Evolutionary conservation across 495 filamentous ascomycete genomes (phyloP), one percentile per base, ranked within the genome.

Genomic region (Annulohypoxylon bovei): DNA sequence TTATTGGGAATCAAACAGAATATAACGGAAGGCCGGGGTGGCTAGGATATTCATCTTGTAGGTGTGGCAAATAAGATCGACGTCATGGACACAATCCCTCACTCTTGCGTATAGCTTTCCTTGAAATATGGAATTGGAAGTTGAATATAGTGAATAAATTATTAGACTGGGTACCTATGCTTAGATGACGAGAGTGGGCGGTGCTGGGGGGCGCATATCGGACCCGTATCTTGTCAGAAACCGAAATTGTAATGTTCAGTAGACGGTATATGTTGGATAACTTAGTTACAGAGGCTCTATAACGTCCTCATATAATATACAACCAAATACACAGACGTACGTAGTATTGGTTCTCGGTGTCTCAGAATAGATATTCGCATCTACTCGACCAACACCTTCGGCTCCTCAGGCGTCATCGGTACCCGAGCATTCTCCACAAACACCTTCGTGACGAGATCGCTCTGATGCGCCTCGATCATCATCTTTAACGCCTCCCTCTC

Each of bases 401-500:
- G 69, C 32, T 67, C 66, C 37, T 70, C 63, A 0, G 67, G 54
- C 20, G 53, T 27, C 47, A 3, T 63, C 27, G 61, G 62, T 23
- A 75, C 6, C 12, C 42, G 9, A 37, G 57, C 40, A 25, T 65
- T 72, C 1, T 27, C 12, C 40, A 80, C 67, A 11, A 62, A 78
- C 1, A 85, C 72, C 65, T 74, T 77, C 39, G 76, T 68, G 35
- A 81, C 71, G 62, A 97, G 74, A 81, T 97, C 94, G 75, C 86
- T 90, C 81, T 91, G 88, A 80, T 97, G 95, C 50, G 83, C 79
- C 72, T 82, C 79, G 77, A 97, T 82, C 72, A 98, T 89, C 77
- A 84, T 81, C 78, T 90, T 86, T 79, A 99, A 82, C 44, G 93
- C 95, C 62, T 80, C 79, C 80, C 89, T 89, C 86, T 99, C 95